phyloP scores from a whole-genome alignment of 2,329 filamentous ascomycete genomes.

The Hirsutella rhossiliensis region DNA sequence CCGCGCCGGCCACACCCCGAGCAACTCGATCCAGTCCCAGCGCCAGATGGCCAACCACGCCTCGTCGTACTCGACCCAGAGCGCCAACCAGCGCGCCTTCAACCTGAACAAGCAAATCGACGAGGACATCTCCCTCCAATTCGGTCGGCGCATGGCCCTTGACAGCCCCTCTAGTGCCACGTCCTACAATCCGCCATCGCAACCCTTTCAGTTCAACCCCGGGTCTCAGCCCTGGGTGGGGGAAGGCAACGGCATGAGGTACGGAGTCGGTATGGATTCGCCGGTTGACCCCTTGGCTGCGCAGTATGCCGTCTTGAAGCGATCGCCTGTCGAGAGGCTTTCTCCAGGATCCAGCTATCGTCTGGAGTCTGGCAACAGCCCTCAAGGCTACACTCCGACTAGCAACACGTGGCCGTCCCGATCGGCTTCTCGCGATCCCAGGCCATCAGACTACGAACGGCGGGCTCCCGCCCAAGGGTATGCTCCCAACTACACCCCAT shows the following conservation, averaged over 20 bases:
- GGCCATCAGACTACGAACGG: conserved; percentile 25
- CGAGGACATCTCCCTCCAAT: conserved; percentile 22
- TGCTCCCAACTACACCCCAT: conserved; percentile 12
- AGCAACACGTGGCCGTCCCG: conserved; percentile 27
- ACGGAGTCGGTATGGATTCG: conserved; percentile 17
- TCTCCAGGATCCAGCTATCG: conserved; percentile 19
- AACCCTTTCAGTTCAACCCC: conserved; percentile 35
- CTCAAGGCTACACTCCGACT: conserved; percentile 15
- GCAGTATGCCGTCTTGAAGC: conserved; percentile 17
- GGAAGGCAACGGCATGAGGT: conserved; percentile 13
- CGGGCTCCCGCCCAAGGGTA: conserved; percentile 21
- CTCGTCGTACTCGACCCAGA: conserved; percentile 33
- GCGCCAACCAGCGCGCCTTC: conserved; percentile 22
- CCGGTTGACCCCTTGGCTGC: conserved; percentile 17
- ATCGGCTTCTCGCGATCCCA: conserved; percentile 19
- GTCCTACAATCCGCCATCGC: conserved; percentile 16
- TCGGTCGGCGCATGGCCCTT: conserved; percentile 20
- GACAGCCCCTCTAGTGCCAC: conserved; percentile 14
- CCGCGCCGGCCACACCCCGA: conserved; percentile 25
- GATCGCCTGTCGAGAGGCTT: conserved; percentile 26
- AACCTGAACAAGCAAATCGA: conserved; percentile 24
- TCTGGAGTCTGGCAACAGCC: conserved; percentile 15
- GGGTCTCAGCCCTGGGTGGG: conserved; percentile 32
- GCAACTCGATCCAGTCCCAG: conserved; percentile 34
- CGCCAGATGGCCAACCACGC: conserved; percentile 31